A percentile compares a stretch with the other conserved stretches of the same genome.
Conservation (phyloP, 1,284 basidiomycete species). For the Boletus semigastroideus region DNA sequence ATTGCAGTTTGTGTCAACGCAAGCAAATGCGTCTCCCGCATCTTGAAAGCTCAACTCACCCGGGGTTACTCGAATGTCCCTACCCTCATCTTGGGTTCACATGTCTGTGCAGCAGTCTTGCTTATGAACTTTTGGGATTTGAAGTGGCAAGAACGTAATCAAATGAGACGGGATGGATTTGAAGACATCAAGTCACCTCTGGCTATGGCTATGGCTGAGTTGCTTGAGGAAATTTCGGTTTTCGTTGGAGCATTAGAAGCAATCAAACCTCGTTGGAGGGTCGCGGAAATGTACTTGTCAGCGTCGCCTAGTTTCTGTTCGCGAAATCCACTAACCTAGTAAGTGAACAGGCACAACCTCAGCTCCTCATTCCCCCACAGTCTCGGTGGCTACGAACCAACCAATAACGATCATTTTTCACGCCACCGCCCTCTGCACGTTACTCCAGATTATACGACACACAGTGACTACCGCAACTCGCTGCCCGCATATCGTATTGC, state of each 20-base stretch:
- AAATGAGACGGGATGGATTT: conserved; percentile 26
- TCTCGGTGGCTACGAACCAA: conserved; percentile 28
- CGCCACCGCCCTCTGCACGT: conserved; percentile 3
- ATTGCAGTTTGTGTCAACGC: conserved; percentile 68
- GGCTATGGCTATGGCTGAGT: conserved; percentile 38
- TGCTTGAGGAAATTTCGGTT: conserved; percentile 41
- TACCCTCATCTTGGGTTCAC: conserved; percentile 41
- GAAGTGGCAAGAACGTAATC: conserved; percentile 42
- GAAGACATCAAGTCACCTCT: conserved; percentile 44
- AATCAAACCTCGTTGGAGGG: conserved; percentile 43
- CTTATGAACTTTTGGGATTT: conserved; percentile 50
- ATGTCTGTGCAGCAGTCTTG: conserved; percentile 47
- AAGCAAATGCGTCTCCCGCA: conserved; percentile 60
- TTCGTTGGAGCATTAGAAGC: conserved; percentile 43
- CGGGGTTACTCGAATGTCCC: conserved; percentile 44
- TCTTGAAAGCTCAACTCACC: conserved; percentile 51
- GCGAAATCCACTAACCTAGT: conserved; percentile 7
- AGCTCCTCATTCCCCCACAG: conserved; percentile 29
- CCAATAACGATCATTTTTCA: conserved; percentile 11
- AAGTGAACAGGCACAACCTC: conserved; percentile 25
- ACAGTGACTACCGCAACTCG: conserved; percentile 12
- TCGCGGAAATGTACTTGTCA: conserved; percentile 45
- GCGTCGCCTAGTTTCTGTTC: conserved; percentile 19
- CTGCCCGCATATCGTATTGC: conserved; percentile 15
- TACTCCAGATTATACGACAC: conserved; percentile 15